Conservation (phyloP, 345 rosid genomes). For the Boechera retrofracta region DNA sequence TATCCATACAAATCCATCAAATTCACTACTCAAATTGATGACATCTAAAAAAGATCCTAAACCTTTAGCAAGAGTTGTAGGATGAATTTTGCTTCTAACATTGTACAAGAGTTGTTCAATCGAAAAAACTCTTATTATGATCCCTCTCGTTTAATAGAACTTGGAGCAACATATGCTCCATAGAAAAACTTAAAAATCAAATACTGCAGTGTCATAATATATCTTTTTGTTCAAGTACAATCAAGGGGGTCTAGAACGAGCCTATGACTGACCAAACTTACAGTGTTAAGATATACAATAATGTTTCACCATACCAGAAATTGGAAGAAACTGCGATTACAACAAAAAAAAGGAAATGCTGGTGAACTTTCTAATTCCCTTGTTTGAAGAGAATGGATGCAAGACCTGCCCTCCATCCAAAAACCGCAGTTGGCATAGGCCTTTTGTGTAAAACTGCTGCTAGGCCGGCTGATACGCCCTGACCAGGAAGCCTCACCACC, state of each 20-base stretch:
- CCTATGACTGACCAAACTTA: constrained; percentile 33
- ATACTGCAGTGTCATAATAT: constrained; percentile 8
- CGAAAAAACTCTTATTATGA: not conserved
- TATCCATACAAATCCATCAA: too few species aligned
- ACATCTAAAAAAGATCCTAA: too few species aligned
- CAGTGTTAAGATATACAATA: constrained; percentile 19
- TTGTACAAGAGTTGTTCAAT: not conserved
- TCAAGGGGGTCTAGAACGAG: not conserved
- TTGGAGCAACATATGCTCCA: not conserved
- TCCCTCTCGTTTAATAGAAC: not conserved
- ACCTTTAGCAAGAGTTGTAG: too few species aligned
- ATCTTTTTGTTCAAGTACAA: constrained; percentile 23
- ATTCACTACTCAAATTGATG: too few species aligned
- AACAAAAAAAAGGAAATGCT: not conserved
- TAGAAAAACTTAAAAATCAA: not conserved
- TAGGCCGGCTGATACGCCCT: constrained; percentile 49
- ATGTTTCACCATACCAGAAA: constrained; percentile 15
- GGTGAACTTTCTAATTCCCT: constrained; percentile 47
- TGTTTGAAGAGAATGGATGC: constrained; percentile 77
- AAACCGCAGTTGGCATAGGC: constrained; percentile 59
- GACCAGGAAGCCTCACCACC: constrained; percentile 44
- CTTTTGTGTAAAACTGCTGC: constrained; percentile 61
- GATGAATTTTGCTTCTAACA: too few species aligned
- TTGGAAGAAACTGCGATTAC: constrained; percentile 16
- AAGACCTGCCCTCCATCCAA: constrained; percentile 72